Percentiles rank a stretch among this genome's conserved stretches.
These are phyloP conservation scores for Botrytis porri DNA, from an alignment of 2,329 filamentous ascomycete genomes.

Conservation along the genomic window DNA sequence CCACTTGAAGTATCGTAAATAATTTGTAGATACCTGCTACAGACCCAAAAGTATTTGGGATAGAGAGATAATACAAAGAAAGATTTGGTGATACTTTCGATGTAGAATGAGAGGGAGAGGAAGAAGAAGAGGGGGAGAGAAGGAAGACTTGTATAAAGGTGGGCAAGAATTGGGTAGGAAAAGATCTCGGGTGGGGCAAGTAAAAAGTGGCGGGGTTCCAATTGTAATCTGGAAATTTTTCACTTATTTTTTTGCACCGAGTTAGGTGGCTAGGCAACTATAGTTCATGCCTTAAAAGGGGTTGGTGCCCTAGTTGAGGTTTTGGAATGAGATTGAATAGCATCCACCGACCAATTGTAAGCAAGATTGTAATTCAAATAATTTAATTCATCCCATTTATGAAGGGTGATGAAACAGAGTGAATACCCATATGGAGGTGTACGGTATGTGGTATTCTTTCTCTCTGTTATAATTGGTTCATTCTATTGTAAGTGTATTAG, in stretches of 20 bases:
- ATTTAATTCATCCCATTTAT: background rate
- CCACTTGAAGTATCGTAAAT: slow-evolving; percentile 22
- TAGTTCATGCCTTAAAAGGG: slow-evolving; percentile 2
- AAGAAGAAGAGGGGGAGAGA: slow-evolving; percentile 21
- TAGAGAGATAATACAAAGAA: slow-evolving; percentile 34
- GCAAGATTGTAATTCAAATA: background rate
- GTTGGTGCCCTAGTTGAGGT: background rate
- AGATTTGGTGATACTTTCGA: slow-evolving; percentile 31
- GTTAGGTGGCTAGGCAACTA: background rate
- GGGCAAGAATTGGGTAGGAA: slow-evolving; percentile 19
- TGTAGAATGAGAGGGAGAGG: slow-evolving; percentile 23
- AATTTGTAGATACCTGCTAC: slow-evolving; percentile 25
- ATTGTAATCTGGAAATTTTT: slow-evolving; percentile 7
- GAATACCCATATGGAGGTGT: too few relatives aligned
- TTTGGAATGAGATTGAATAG: too few relatives aligned
- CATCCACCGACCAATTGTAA: background rate
- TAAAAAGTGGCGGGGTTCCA: slow-evolving; percentile 5
- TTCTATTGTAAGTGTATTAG: background rate
- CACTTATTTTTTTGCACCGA: background rate
- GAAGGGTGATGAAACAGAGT: background rate
- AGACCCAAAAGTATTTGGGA: slow-evolving; percentile 33
- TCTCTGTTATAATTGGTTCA: background rate
- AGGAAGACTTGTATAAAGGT: slow-evolving; percentile 16
- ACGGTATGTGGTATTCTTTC: background rate
- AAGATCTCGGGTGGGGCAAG: slow-evolving; percentile 17